Evolutionary conservation across 2,329 filamentous ascomycete species (phyloP).

Genomic region (Seiridium cupressi): DNA sequence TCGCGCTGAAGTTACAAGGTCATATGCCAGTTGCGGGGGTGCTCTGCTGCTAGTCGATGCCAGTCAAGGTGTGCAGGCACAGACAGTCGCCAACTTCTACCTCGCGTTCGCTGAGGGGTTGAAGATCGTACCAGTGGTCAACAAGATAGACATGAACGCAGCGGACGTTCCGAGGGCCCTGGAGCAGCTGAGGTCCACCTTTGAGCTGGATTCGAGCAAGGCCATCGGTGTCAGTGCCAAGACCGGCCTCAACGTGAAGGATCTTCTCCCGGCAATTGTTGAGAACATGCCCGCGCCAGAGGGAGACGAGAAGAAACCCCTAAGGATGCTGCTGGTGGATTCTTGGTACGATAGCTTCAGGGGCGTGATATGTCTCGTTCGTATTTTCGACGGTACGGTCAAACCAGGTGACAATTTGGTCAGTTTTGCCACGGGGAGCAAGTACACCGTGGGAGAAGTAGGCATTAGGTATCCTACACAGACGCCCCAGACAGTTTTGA

Average conservation of each 20-base stretch:
- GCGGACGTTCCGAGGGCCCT: constrained; percentile 85
- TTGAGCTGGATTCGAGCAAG: constrained; percentile 79
- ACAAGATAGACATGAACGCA: constrained; percentile 92
- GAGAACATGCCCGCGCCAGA: constrained; percentile 78
- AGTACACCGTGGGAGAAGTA: constrained; percentile 93
- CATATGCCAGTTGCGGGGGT: constrained; percentile 93
- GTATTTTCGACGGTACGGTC: constrained; percentile 86
- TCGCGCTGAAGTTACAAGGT: constrained; percentile 89
- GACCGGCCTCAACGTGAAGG: constrained; percentile 82
- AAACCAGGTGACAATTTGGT: constrained; percentile 80
- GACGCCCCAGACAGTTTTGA: constrained; percentile 74
- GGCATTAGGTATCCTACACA: constrained; percentile 94
- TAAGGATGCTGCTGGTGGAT: constrained; percentile 87
- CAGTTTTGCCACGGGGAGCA: constrained; percentile 83
- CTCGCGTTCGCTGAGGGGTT: constrained; percentile 91
- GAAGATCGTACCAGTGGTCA: constrained; percentile 84
- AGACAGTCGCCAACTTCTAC: constrained; percentile 98
- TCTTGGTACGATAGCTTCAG: constrained; percentile 98
- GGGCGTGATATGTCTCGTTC: constrained; percentile 86
- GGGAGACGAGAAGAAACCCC: constrained; percentile 69
- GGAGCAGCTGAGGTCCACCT: constrained; percentile 80
- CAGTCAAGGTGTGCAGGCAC: constrained; percentile 93
- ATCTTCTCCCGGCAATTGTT: constrained; percentile 82
- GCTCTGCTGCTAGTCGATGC: constrained; percentile 92
- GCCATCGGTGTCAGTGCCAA: constrained; percentile 81